Percentiles rank a stretch among this genome's conserved stretches.
Conservation (phyloP, 2,329 filamentous ascomycete genomes). For the Sporothrix brasiliensis region DNA sequence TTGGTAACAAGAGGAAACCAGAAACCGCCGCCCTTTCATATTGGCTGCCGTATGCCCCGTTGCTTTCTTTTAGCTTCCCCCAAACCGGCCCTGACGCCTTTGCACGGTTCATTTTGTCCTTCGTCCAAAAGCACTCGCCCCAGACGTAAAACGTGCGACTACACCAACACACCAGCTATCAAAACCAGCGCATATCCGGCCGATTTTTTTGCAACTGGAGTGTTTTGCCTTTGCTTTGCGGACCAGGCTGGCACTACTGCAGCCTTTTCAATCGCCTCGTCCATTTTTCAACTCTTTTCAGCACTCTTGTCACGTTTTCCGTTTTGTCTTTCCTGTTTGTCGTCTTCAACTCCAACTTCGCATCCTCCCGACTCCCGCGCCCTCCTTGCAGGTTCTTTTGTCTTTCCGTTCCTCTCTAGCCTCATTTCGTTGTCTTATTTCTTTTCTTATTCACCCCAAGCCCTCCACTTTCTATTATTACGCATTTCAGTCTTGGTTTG, state of each 20-base stretch:
- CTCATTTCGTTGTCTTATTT: constrained; percentile 11
- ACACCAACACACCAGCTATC: not conserved
- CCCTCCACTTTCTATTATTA: constrained; percentile 11
- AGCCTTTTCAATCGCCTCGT: constrained; percentile 14
- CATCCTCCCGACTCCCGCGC: not conserved
- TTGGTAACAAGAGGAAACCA: not conserved
- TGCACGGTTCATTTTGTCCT: not conserved
- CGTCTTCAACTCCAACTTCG: not conserved
- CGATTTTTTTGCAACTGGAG: not conserved
- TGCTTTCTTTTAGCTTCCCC: not conserved
- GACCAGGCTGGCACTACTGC: constrained; percentile 28
- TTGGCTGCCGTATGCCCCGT: not conserved
- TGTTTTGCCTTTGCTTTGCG: constrained; percentile 4
- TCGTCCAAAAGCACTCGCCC: not conserved
- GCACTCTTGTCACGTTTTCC: constrained; percentile 5
- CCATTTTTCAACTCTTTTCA: not conserved
- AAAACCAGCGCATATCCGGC: not conserved
- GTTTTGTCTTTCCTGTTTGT: not conserved
- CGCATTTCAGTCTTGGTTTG: not conserved
- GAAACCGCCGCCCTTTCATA: not conserved
- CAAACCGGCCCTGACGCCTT: not conserved
- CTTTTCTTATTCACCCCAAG: not conserved
- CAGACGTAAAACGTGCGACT: not conserved
- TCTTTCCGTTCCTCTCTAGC: not conserved
- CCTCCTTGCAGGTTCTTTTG: not conserved